Evolutionary conservation across 2,329 filamentous ascomycete species (phyloP).

Genomic region (Colletotrichum tamarilloi): DNA sequence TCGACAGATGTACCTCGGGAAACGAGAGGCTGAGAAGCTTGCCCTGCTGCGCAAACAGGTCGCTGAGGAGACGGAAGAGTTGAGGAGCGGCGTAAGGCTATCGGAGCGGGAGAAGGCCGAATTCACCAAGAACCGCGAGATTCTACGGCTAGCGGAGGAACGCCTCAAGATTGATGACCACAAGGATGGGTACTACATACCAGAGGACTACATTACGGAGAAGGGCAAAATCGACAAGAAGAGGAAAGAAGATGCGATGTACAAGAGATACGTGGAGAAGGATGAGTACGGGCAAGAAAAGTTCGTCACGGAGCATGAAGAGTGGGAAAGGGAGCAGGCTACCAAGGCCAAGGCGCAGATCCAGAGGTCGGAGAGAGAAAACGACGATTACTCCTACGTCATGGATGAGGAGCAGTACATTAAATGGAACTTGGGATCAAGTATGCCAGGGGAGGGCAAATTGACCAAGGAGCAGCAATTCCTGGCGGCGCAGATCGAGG

Average conservation of each 20-base stretch:
- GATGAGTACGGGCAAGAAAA: conserved; percentile 90
- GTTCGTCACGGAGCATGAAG: conserved; percentile 92
- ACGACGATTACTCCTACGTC: conserved; percentile 92
- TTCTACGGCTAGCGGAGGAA: conserved; percentile 84
- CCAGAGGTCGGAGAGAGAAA: conserved; percentile 76
- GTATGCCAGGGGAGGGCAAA: conserved; percentile 77
- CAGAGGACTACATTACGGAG: conserved; percentile 94
- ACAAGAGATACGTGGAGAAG: conserved; percentile 88
- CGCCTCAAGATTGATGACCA: conserved; percentile 90
- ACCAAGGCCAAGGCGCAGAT: conserved; percentile 91
- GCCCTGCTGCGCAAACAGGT: conserved; percentile 92
- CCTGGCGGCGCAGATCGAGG: conserved; percentile 84
- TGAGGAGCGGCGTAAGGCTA: conserved; percentile 79
- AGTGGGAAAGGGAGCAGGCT: conserved; percentile 93
- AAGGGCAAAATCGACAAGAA: conserved; percentile 89
- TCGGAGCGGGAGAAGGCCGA: conserved; percentile 85
- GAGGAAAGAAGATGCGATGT: conserved; percentile 89
- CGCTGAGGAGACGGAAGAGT: conserved; percentile 84
- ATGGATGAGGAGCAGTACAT: conserved; percentile 91
- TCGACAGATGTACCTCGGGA: conserved; percentile 92
- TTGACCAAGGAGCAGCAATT: conserved; percentile 83
- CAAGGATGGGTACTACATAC: conserved; percentile 90
- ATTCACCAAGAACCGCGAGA: conserved; percentile 88
- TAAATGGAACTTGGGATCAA: conserved; percentile 82
- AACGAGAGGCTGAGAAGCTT: conserved; percentile 87